A percentile compares a stretch with the other conserved stretches of the same genome.
These are phyloP conservation scores for Trichoderma sp. DNA, from an alignment of 2,329 filamentous ascomycete species.

Conservation along the genomic window DNA sequence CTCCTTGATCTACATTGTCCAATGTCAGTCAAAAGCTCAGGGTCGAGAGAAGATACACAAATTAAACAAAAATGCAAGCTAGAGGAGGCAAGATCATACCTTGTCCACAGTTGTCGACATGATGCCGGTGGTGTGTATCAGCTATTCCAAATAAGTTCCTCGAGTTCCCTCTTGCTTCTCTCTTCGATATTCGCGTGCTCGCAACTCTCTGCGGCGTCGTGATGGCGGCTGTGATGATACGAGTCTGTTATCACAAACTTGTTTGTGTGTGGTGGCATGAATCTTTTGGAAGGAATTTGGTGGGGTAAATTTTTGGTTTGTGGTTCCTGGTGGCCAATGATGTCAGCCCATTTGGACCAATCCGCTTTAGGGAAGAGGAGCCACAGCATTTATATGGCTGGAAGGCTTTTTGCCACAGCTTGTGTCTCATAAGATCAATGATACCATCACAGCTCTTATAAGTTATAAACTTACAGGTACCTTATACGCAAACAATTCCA, in stretches of 20 bases:
- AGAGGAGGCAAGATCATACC: slow-evolving; percentile 44
- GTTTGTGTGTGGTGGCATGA: slow-evolving; percentile 21
- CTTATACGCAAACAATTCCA: neutral
- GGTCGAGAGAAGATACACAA: neutral
- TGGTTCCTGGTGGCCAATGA: slow-evolving; percentile 29
- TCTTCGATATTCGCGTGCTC: neutral
- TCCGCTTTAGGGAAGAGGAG: neutral
- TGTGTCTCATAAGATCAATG: neutral
- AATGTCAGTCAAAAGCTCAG: slow-evolving; percentile 12
- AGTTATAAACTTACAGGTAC: neutral
- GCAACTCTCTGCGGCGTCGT: neutral
- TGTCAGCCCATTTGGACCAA: slow-evolving; percentile 30
- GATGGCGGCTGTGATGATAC: neutral
- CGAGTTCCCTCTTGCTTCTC: neutral
- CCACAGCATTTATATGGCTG: neutral
- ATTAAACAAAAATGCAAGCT: neutral
- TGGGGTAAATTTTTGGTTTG: slow-evolving; percentile 42
- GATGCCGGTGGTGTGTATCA: slow-evolving; percentile 39
- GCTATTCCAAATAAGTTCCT: neutral
- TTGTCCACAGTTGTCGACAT: slow-evolving; percentile 99
- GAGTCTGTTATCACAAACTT: slow-evolving; percentile 13
- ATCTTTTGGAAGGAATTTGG: slow-evolving; percentile 30
- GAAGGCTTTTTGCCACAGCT: neutral
- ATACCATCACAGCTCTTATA: neutral
- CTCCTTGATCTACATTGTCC: slow-evolving; percentile 76